Evolutionary conservation across 2,329 filamentous ascomycete species (phyloP).

Genomic region (Pseudogymnoascus sp.): DNA sequence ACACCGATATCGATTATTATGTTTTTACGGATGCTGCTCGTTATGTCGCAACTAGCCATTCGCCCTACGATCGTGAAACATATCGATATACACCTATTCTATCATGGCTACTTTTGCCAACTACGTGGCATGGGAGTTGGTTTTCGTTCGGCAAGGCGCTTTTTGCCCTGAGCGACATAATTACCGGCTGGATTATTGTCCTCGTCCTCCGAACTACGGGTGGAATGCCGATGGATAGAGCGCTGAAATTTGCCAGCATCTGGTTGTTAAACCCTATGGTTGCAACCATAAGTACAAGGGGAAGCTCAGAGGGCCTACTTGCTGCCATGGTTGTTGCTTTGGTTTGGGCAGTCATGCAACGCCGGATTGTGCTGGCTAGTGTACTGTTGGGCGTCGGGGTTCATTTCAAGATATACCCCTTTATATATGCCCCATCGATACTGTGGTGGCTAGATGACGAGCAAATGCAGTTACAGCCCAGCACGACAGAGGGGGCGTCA

Average conservation of each 20-base stretch:
- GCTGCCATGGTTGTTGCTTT: slow-evolving; percentile 76
- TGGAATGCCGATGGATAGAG: slow-evolving; percentile 35
- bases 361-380: slow-evolving; percentile 57
- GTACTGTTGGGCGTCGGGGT: slow-evolving; percentile 72
- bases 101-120: slow-evolving; percentile 83
- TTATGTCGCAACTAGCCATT: slow-evolving; percentile 55
- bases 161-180: slow-evolving; percentile 74
- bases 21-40: slow-evolving; percentile 95
- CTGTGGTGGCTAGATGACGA: slow-evolving; percentile 69
- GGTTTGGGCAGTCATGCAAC: slow-evolving; percentile 69
- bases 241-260: slow-evolving; percentile 70
- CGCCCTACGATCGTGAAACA: slow-evolving; percentile 83
- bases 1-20: slow-evolving; percentile 97
- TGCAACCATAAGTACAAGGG: slow-evolving; percentile 88
- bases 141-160: slow-evolving; percentile 83
- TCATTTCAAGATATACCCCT: slow-evolving; percentile 98
- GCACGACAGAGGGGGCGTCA: slow-evolving; percentile 21
- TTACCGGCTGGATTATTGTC: slow-evolving; percentile 73
- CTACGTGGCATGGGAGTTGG: slow-evolving; percentile 45
- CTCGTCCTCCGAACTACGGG: slow-evolving; percentile 37
- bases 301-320: slow-evolving; percentile 84
- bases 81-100: slow-evolving; percentile 95
- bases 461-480: slow-evolving; percentile 15
- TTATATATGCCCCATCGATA: slow-evolving; percentile 81
- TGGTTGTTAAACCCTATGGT: slow-evolving; percentile 99